A percentile compares a stretch with the other conserved stretches of the same genome.
Evolutionary conservation across 164 flowering plant genomes (phyloP).

Genomic region (grape (Vitis vinifera)): ASM3070453v1 NC_081818.1:15273501-15274000

Average conservation of each 20-base stretch:
- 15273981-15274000: no score
- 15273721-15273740: neutral
- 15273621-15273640: neutral
- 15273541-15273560: no score
- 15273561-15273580: slow-evolving; percentile 28
- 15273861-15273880: slow-evolving; percentile 25
- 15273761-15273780: no score
- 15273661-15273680: slow-evolving; percentile 30
- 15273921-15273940: slow-evolving; percentile 3
- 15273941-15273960: no score
- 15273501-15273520: no score
- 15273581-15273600: slow-evolving; percentile 41
- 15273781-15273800: no score
- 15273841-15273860: neutral
- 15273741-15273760: neutral
- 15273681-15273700: slow-evolving; percentile 21
- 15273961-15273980: no score
- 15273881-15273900: slow-evolving; percentile 10
- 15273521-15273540: no score
- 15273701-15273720: slow-evolving; percentile 22
- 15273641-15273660: neutral
- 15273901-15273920: slow-evolving; percentile 19
- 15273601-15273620: neutral
- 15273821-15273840: neutral
- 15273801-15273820: neutral